Percentiles rank a stretch among this genome's conserved stretches.
These are phyloP conservation scores for Xylaria sp. DNA, from an alignment of 2,329 filamentous ascomycete genomes.

Conservation along the genomic window DNA sequence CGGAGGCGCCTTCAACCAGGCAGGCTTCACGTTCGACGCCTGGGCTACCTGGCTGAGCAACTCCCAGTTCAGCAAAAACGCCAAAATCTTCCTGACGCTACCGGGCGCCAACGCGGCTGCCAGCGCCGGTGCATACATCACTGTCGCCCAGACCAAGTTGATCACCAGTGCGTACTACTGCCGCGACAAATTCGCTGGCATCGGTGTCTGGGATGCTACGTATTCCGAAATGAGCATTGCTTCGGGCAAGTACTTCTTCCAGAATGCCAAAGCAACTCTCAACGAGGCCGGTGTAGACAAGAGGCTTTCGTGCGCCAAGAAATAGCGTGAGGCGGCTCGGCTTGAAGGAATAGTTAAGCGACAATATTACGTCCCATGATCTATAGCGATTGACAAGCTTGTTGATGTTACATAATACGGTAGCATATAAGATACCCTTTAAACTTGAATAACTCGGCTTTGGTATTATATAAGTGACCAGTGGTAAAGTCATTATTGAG, in stretches of 20 bases:
- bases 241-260: constrained; percentile 25
- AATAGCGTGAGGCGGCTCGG: neutral
- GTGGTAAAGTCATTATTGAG: neutral
- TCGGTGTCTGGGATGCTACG: constrained; percentile 54
- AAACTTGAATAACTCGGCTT: neutral
- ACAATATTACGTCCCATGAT: too few relatives aligned
- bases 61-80: constrained; percentile 45
- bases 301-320: constrained; percentile 15
- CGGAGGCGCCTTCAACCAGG: constrained; percentile 29
- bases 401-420: neutral
- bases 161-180: constrained; percentile 48
- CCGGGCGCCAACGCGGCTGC: constrained; percentile 42
- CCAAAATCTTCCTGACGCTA: constrained; percentile 53
- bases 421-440: neutral
- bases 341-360: neutral
- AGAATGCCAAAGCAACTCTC: constrained; percentile 28
- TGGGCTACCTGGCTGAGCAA: constrained; percentile 47
- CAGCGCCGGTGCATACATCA: constrained; percentile 44
- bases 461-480: too few relatives aligned
- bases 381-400: neutral
- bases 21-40: constrained; percentile 50
- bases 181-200: constrained; percentile 50
- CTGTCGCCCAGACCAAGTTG: constrained; percentile 43
- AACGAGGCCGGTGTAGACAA: constrained; percentile 10
- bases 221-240: constrained; percentile 42